phyloP scores from a whole-genome alignment of 345 rosid genomes.

The Raphanus raphanistrum region DNA sequence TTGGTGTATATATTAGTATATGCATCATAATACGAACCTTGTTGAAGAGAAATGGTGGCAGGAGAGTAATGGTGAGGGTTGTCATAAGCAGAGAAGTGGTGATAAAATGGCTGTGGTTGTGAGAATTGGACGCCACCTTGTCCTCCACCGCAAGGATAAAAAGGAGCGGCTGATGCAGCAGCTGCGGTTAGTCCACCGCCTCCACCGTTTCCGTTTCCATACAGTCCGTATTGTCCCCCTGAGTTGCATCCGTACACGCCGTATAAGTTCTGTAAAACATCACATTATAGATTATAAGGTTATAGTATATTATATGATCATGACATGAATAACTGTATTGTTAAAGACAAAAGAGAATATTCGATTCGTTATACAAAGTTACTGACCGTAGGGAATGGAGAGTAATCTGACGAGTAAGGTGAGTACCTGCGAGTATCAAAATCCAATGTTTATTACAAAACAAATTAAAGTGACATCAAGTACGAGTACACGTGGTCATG shows the following conservation, averaged over 20 bases:
- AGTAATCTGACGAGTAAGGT: constrained; percentile 76
- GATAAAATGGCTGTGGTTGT: constrained; percentile 31
- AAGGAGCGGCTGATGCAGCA: constrained; percentile 38
- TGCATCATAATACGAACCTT: constrained; percentile 21
- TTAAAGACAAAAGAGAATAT: constrained; percentile 11
- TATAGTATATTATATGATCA: neutral
- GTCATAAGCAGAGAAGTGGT: constrained; percentile 32
- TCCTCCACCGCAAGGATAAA: constrained; percentile 35
- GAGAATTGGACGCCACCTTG: constrained; percentile 25
- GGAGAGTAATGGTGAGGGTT: constrained; percentile 36
- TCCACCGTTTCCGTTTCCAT: constrained; percentile 28
- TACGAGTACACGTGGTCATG: constrained; percentile 36
- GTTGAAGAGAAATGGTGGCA: constrained; percentile 31
- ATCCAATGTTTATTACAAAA: neutral
- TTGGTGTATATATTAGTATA: neutral
- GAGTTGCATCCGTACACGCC: constrained; percentile 30
- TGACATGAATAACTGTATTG: neutral
- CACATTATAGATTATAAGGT: neutral
- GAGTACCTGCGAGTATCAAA: constrained; percentile 64
- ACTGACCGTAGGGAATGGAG: constrained; percentile 83
- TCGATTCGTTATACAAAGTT: constrained; percentile 16
- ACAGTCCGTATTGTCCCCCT: constrained; percentile 33
- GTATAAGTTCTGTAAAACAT: constrained; percentile 28
- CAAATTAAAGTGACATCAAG: constrained; percentile 16
- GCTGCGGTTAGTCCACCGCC: constrained; percentile 38